Evolutionary conservation across 768 basidiomycete genomes (phyloP).

Genomic region (Xerocomellus chrysenteron): DNA sequence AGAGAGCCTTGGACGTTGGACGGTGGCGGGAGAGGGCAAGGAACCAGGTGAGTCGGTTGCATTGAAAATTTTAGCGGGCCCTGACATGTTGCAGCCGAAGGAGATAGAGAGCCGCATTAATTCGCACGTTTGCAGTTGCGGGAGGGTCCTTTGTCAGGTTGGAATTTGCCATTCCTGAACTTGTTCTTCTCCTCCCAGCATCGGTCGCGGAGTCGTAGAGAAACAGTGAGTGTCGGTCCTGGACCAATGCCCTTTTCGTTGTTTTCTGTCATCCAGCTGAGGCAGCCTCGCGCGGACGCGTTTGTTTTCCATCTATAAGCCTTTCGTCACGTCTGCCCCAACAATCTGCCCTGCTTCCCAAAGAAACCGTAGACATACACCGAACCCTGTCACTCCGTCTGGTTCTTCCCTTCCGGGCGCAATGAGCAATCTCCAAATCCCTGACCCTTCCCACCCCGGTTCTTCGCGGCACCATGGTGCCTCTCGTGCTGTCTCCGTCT

Average conservation of each 20-base stretch:
- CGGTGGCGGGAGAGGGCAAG: not conserved
- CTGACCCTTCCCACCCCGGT: conserved; percentile 42
- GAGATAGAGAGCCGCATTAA: conserved; percentile 19
- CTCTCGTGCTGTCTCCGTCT: conserved; percentile 59
- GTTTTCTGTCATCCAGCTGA: conserved; percentile 16
- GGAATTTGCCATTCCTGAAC: conserved; percentile 15
- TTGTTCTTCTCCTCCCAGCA: conserved; percentile 16
- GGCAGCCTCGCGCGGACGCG: conserved; percentile 17
- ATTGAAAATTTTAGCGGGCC: not conserved
- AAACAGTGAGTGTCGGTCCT: conserved; percentile 15
- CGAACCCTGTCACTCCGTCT: not conserved
- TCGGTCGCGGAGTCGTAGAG: conserved; percentile 3
- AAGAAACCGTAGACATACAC: not conserved
- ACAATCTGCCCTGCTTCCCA: not conserved
- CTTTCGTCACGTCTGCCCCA: not conserved
- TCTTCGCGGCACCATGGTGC: conserved; percentile 43
- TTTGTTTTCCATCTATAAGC: conserved; percentile 23
- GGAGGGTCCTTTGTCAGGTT: conserved; percentile 17
- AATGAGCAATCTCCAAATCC: conserved; percentile 44
- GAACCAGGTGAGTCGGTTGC: conserved; percentile 8
- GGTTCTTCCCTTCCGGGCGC: not conserved
- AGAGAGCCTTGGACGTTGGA: not conserved
- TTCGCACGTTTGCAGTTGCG: conserved; percentile 28
- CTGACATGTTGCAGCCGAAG: conserved; percentile 10
- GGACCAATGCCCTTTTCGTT: conserved; percentile 10